Percentiles rank a stretch among this genome's conserved stretches.
phyloP scores from a whole-genome alignment of 148 eudicot species.

The Heliamphora exappendiculata region DNA sequence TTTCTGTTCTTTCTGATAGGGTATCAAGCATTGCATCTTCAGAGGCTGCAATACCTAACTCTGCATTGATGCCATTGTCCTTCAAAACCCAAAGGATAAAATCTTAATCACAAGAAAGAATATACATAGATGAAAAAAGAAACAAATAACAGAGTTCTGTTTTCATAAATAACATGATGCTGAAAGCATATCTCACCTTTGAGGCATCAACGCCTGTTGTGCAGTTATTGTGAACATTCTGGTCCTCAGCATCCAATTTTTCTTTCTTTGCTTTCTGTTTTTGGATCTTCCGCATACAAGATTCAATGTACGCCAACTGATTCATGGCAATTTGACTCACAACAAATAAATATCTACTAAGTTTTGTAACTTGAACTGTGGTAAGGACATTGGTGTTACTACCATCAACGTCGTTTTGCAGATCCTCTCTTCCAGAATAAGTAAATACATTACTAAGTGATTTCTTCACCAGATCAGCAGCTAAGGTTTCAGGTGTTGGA shows the following conservation, averaged over 20 bases:
- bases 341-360: conserved; percentile 68
- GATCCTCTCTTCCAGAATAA: conserved; percentile 34
- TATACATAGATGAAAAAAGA: neutral
- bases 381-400: conserved; percentile 33
- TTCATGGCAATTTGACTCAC: conserved; percentile 90
- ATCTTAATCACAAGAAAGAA: neutral
- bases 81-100: conserved; percentile 26
- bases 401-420: conserved; percentile 35
- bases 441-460: conserved; percentile 46
- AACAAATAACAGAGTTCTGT: neutral
- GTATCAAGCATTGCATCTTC: conserved; percentile 88
- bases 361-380: conserved; percentile 63
- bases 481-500: conserved; percentile 80
- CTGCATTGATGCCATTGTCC: conserved; percentile 84
- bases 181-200: conserved; percentile 41
- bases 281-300: conserved; percentile 71
- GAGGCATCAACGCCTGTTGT: conserved; percentile 26
- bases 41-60: conserved; percentile 90
- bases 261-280: conserved; percentile 75
- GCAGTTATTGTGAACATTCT: conserved; percentile 21
- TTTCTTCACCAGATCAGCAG: conserved; percentile 62
- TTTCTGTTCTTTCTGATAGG: conserved; percentile 74
- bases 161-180: neutral
- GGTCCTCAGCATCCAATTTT: conserved; percentile 43
- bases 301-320: conserved; percentile 82